Evolutionary conservation across 139 green algal species (phyloP).

Genomic region (Tetradesmus obliquus): DNA sequence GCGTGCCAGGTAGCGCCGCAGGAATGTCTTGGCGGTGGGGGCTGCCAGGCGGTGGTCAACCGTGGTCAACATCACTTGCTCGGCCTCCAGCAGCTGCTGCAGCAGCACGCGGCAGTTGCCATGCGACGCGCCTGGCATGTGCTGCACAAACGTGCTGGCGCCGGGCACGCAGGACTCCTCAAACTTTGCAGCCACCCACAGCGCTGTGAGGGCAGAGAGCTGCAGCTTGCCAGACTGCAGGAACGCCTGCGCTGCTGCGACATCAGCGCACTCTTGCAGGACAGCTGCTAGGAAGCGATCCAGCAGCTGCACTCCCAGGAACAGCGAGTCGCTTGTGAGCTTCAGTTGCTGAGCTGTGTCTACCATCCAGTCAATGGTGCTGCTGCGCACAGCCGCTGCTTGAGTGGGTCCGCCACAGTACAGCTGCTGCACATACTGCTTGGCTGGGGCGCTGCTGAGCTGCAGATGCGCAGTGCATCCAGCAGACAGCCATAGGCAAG

Average conservation of each 20-base stretch:
- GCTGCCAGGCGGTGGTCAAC: constrained; percentile 17
- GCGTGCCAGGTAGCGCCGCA: constrained; percentile 13
- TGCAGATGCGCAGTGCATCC: background rate
- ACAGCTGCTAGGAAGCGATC: background rate
- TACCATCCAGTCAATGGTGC: constrained; percentile 13
- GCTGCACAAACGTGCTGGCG: constrained; percentile 20
- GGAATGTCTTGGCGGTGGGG: constrained; percentile 35
- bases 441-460: background rate
- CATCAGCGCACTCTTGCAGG: background rate
- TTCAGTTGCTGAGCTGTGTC: background rate
- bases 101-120: background rate
- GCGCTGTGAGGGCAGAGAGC: constrained; percentile 15
- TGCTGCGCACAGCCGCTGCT: background rate
- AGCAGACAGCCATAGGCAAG: background rate
- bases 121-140: background rate
- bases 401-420: background rate
- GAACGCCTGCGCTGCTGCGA: background rate
- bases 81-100: constrained; percentile 32
- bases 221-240: background rate
- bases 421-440: background rate
- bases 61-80: background rate
- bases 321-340: constrained; percentile 2
- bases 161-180: background rate
- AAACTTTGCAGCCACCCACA: constrained; percentile 29
- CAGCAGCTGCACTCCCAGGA: constrained; percentile 29